These are phyloP conservation scores for Ailanthus altissimus DNA, from an alignment of 345 rosid species.

Conservation along the genomic window DNA sequence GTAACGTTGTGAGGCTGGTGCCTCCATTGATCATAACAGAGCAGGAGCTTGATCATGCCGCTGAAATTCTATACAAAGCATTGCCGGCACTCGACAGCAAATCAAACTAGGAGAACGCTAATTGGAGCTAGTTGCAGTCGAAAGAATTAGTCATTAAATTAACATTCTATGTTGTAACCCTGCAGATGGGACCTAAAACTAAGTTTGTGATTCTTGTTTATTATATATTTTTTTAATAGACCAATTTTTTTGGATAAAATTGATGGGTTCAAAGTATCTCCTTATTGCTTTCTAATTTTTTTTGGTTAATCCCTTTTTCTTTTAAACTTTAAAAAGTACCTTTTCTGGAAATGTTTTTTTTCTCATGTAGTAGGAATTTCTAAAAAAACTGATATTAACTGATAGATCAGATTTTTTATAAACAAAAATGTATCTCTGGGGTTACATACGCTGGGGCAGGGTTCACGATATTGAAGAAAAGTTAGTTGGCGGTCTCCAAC, in stretches of 20 bases:
- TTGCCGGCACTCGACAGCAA: constrained; percentile 27
- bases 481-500: background rate
- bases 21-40: constrained; percentile 83
- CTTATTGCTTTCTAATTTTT: background rate
- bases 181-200: background rate
- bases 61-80: constrained; percentile 46
- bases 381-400: background rate
- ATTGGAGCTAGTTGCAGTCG: background rate
- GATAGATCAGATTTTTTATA: background rate
- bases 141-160: background rate
- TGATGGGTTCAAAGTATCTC: background rate
- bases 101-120: constrained; percentile 4
- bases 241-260: background rate
- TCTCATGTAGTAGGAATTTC: too few species aligned
- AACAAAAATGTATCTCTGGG: too few species aligned
- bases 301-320: background rate
- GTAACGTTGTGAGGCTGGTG: constrained; percentile 80
- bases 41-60: constrained; percentile 67
- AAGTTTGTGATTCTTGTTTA: background rate
- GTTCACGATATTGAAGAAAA: background rate
- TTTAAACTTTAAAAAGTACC: too few species aligned
- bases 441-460: background rate
- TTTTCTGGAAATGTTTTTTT: too few species aligned
- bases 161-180: background rate
- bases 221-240: background rate